These are phyloP conservation scores for Punica granatum DNA, from an alignment of 345 rosid species.

Conservation along the genomic window DNA sequence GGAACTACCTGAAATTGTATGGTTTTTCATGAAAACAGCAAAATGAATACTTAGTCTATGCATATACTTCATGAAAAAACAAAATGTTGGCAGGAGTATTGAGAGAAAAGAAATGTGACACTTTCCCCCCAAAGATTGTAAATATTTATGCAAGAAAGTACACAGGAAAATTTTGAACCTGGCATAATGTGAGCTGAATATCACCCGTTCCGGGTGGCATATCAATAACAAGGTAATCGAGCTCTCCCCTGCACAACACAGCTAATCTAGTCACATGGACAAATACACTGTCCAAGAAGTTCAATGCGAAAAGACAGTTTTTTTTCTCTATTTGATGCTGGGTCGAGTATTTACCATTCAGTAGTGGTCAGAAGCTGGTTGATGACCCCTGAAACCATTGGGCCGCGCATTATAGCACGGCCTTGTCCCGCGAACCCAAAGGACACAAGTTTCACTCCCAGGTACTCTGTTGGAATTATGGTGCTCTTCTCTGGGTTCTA, in stretches of 20 bases:
- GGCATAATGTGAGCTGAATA: slow-evolving; percentile 92
- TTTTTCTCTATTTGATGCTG: not conserved
- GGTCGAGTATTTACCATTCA: slow-evolving; percentile 52
- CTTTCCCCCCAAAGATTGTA: not conserved
- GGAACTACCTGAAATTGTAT: slow-evolving; percentile 70
- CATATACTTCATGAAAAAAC: not conserved
- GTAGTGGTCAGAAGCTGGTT: slow-evolving; percentile 85
- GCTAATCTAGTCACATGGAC: not conserved
- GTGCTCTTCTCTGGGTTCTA: slow-evolving; percentile 84
- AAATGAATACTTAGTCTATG: not conserved
- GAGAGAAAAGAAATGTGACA: not conserved
- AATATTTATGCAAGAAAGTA: not conserved
- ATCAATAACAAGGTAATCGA: slow-evolving; percentile 94
- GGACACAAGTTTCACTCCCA: slow-evolving; percentile 93
- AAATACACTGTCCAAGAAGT: not conserved
- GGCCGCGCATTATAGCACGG: slow-evolving; percentile 95
- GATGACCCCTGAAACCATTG: slow-evolving; percentile 98
- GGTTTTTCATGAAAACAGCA: not conserved
- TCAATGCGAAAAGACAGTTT: not conserved
- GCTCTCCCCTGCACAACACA: slow-evolving; percentile 70
- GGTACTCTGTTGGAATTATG: slow-evolving; percentile 85
- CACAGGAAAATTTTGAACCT: slow-evolving; percentile 33
- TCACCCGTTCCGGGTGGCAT: slow-evolving; percentile 99
- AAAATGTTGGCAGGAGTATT: not conserved
- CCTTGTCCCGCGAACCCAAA: slow-evolving; percentile 98